Evolutionary conservation across 345 rosid genomes (phyloP), one percentile per base, ranked within the genome.

Genomic region (Populus ilicifolia): DNA sequence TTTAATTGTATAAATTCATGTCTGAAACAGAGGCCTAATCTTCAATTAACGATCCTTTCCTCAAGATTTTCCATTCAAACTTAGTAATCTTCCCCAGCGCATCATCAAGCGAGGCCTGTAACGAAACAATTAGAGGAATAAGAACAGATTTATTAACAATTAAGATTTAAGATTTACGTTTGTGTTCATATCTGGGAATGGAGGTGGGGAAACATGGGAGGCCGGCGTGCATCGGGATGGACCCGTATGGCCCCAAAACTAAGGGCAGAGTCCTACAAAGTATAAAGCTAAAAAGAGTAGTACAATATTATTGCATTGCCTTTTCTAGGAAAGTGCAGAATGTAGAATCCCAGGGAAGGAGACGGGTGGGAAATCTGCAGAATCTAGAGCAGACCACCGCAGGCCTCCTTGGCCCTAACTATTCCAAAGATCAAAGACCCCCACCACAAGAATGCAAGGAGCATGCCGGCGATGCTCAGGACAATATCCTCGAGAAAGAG

Each of bases 401-500:
- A 0, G 36, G 36, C 11, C 13, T 61, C 18, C 20, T 2, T 2
- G 54, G 25, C 27, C 17, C 41, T 75, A 2, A 33, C 14, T 18
- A 27, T 39, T 41, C 20, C 77, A 27, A 25, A 17, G 23, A 38
- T 71, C 43, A 48, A 39, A 59, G n/a, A 4, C 25, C 9, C 56
- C 61, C 62, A 50, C 65, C 20, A 1, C 17, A 21, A 13, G 74
- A 70, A 70, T 77, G 74, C 8, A 23, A 33, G 70, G 74, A 54
- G 73, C 64, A 54, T 75, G 84, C 75, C 69, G 78, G 74, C 38
- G 73, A 73, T 69, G 81, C 44, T 36, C 64, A 21, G 18, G 84
- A 81, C 84, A 84, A 70, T 74, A 52, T 50, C 82, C 78, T 84
- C 80, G 71, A 72, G 62, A 70, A 35, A 43, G 3, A 77, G 50